A percentile compares a stretch with the other conserved stretches of the same genome.
phyloP scores from a whole-genome alignment of 2,329 filamentous ascomycete genomes.

The Arthroderma uncinatum region DNA sequence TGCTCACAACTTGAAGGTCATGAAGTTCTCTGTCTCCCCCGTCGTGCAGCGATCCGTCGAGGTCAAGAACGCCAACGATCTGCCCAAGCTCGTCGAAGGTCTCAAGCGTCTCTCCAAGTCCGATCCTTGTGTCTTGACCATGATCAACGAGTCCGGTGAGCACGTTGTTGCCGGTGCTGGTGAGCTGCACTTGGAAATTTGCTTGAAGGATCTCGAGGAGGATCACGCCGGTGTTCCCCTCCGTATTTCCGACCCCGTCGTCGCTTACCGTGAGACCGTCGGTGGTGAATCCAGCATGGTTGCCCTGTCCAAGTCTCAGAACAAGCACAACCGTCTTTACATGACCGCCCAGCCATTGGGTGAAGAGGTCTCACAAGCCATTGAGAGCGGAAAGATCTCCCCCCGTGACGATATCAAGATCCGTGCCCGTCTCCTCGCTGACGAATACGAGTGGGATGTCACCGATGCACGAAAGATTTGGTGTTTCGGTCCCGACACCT shows the following conservation, averaged over 20 bases:
- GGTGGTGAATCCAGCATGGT: conserved; percentile 75
- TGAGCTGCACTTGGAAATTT: conserved; percentile 99
- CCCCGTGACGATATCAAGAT: conserved; percentile 98
- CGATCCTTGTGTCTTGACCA: conserved; percentile 91
- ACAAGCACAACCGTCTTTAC: conserved; percentile 99
- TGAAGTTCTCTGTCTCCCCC: conserved; percentile 99
- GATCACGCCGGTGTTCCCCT: conserved; percentile 98
- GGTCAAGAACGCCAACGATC: conserved; percentile 99
- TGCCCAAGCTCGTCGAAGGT: conserved; percentile 99
- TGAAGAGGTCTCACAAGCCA: conserved; percentile 83
- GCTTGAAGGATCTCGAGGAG: conserved; percentile 98
- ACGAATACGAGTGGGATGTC: conserved; percentile 98
- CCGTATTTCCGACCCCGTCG: conserved; percentile 94
- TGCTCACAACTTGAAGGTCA: conserved; percentile 99
- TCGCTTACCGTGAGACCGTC: conserved; percentile 97
- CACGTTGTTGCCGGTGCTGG: conserved; percentile 98
- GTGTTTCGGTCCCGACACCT: conserved; percentile 98
- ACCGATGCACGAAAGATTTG: conserved; percentile 99
- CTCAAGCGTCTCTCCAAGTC: conserved; percentile 99
- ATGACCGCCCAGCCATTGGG: conserved; percentile 80
- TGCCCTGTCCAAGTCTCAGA: conserved; percentile 97
- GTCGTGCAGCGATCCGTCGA: conserved; percentile 98
- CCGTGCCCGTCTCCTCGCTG: conserved; percentile 88
- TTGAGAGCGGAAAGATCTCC: conserved; percentile 82
- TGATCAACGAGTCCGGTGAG: conserved; percentile 85